phyloP scores from a whole-genome alignment of 305 asterid species.

The Ilex paraguariensis region DNA sequence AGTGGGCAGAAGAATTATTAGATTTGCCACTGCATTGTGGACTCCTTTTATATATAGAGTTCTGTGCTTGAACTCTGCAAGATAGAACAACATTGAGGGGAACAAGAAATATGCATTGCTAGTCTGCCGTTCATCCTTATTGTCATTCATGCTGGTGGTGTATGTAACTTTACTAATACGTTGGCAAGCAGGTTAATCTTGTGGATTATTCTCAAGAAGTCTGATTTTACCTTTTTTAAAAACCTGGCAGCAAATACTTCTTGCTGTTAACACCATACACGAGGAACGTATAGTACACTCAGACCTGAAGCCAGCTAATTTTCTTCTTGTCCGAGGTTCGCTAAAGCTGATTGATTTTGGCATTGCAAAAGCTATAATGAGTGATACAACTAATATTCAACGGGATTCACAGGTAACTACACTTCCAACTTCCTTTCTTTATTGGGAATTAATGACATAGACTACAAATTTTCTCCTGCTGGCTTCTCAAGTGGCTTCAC shows the following conservation, averaged over 20 bases:
- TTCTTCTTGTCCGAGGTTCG: conserved; percentile 93
- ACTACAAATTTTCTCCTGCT: background rate
- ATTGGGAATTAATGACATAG: background rate
- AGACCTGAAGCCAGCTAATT: conserved; percentile 98
- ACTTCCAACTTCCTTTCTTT: conserved; percentile 6
- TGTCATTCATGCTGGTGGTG: no score
- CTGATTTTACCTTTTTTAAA: background rate
- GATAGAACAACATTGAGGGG: no score
- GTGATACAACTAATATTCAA: conserved; percentile 96
- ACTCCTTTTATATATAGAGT: no score
- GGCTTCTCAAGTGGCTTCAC: background rate
- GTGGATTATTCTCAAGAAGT: background rate
- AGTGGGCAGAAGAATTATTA: no score
- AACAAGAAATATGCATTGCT: no score
- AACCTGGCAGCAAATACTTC: conserved; percentile 82
- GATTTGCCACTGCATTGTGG: no score
- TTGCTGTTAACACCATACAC: conserved; percentile 91
- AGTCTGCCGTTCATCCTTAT: no score
- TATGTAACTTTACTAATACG: background rate
- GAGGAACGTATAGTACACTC: conserved; percentile 98
- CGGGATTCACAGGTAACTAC: conserved; percentile 89
- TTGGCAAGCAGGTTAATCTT: background rate
- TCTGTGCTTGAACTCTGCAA: no score
- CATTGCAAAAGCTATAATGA: conserved; percentile 95
- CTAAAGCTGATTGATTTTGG: conserved; percentile 98